These are phyloP conservation scores for Blastocladiella emersonii DNA, from an alignment of 371 early-diverging fungal genomes.

Conservation along the genomic window DNA sequence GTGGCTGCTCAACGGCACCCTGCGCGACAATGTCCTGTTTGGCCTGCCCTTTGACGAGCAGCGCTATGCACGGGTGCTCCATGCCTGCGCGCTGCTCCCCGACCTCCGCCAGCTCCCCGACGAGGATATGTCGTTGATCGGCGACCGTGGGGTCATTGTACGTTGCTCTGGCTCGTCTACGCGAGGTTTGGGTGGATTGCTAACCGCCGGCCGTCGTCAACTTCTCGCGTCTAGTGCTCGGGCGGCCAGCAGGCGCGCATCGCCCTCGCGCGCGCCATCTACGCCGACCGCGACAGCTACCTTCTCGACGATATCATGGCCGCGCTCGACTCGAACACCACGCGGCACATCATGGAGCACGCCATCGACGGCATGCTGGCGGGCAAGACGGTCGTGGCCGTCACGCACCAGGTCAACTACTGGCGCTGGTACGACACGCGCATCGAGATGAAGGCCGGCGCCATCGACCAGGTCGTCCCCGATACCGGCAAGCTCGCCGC, in stretches of 20 bases:
- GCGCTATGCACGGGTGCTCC: conserved; percentile 8
- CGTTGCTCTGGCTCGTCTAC: too few relatives aligned
- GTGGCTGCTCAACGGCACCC: conserved; percentile 5
- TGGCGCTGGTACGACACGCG: conserved; percentile 34
- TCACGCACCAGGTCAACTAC: conserved; percentile 36
- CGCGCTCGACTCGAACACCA: conserved; percentile 32
- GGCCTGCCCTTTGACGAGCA: conserved; percentile 8
- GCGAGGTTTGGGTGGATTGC: too few relatives aligned
- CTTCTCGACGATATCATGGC: conserved; percentile 32
- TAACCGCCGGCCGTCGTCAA: too few relatives aligned
- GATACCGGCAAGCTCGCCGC: too few relatives aligned
- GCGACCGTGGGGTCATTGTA: conserved; percentile 71
- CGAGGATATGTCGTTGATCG: conserved; percentile 87
- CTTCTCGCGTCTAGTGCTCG: conserved; percentile 12
- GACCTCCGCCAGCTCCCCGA: conserved; percentile 64
- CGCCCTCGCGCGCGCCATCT: conserved; percentile 22
- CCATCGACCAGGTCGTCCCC: conserved; percentile 8
- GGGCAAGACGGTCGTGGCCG: conserved; percentile 28
- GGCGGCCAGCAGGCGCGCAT: conserved; percentile 35
- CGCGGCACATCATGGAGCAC: conserved; percentile 29
- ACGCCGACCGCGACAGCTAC: conserved; percentile 23
- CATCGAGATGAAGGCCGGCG: conserved; percentile 26
- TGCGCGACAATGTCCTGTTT: conserved; percentile 12
- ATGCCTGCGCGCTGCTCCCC: conserved; percentile 32
- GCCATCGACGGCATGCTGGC: conserved; percentile 22